A percentile compares a stretch with the other conserved stretches of the same genome.
Conservation (phyloP, 2,329 filamentous ascomycete genomes). For the Colletotrichum eremochloae region DNA sequence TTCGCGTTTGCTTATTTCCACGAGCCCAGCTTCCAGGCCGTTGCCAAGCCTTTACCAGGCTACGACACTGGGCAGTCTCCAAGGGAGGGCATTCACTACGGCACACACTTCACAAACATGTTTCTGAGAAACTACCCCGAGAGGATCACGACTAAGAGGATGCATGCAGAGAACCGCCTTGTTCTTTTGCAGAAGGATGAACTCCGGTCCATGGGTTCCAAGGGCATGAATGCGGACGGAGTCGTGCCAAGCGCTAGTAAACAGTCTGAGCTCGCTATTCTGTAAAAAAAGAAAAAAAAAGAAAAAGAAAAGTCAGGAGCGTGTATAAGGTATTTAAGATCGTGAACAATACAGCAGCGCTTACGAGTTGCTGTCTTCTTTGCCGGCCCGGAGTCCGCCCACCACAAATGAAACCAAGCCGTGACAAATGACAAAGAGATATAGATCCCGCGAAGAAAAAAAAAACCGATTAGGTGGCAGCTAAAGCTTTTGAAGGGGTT, state of each 20-base stretch:
- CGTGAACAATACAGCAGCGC: too few relatives aligned
- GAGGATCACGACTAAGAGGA: constrained; percentile 57
- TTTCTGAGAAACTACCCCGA: constrained; percentile 64
- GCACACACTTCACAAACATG: constrained; percentile 67
- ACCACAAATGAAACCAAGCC: too few relatives aligned
- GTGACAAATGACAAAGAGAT: too few relatives aligned
- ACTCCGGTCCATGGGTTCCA: constrained; percentile 45
- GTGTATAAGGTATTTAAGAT: too few relatives aligned
- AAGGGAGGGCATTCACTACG: constrained; percentile 61
- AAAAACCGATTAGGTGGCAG: too few relatives aligned
- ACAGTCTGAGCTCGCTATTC: not conserved
- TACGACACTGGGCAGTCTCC: constrained; percentile 51
- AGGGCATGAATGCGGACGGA: not conserved
- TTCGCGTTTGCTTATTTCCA: constrained; percentile 66
- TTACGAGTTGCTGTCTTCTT: too few relatives aligned
- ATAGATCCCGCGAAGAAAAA: too few relatives aligned
- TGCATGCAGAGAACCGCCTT: constrained; percentile 52
- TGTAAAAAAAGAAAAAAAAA: too few relatives aligned
- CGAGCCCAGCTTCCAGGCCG: constrained; percentile 62
- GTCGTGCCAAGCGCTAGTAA: not conserved
- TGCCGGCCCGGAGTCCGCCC: too few relatives aligned
- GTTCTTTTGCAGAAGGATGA: constrained; percentile 45
- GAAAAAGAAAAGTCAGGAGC: rapidly evolving
- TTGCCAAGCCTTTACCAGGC: constrained; percentile 57
- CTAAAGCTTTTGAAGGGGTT: too few relatives aligned